Conservation (phyloP, 2,329 filamentous ascomycete species). For the Exophiala sideris region DNA sequence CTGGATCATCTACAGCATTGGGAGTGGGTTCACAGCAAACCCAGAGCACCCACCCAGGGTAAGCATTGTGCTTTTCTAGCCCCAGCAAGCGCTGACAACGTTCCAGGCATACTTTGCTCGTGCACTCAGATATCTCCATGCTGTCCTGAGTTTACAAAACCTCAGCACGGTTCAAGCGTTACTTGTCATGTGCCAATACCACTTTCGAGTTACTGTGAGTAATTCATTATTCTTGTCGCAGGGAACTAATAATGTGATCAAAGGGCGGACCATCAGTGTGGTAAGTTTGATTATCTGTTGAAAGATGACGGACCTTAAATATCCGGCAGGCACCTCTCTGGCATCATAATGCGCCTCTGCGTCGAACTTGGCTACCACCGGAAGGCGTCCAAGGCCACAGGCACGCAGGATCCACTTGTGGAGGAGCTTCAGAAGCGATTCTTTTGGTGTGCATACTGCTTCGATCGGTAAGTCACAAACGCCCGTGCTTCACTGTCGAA, state of each 20-base stretch:
- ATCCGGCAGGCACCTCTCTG: conserved; percentile 20
- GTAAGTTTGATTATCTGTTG: conserved; percentile 4
- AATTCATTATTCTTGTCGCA: not conserved
- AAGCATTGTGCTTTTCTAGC: not conserved
- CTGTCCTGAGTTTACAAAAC: conserved; percentile 21
- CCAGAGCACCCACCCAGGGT: conserved; percentile 23
- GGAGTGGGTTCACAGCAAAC: conserved; percentile 21
- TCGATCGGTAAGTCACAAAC: conserved; percentile 19
- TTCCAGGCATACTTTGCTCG: conserved; percentile 26
- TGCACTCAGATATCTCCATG: conserved; percentile 22
- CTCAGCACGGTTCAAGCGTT: conserved; percentile 24
- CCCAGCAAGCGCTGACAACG: not conserved
- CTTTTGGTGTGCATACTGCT: conserved; percentile 28
- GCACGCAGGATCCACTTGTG: conserved; percentile 9
- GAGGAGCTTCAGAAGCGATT: conserved; percentile 25
- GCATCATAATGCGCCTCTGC: conserved; percentile 22
- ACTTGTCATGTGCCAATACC: conserved; percentile 22
- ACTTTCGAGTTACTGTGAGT: conserved; percentile 20
- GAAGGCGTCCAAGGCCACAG: conserved; percentile 4
- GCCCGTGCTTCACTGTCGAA: not conserved
- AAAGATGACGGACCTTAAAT: not conserved
- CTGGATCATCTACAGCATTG: conserved; percentile 28
- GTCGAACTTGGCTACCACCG: conserved; percentile 24
- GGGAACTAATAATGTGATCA: not conserved
- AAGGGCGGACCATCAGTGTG: conserved; percentile 20